A percentile compares a stretch with the other conserved stretches of the same genome.
These are phyloP conservation scores for Dipteronia dyeriana DNA, from an alignment of 345 rosid genomes.

Conservation along the genomic window DNA sequence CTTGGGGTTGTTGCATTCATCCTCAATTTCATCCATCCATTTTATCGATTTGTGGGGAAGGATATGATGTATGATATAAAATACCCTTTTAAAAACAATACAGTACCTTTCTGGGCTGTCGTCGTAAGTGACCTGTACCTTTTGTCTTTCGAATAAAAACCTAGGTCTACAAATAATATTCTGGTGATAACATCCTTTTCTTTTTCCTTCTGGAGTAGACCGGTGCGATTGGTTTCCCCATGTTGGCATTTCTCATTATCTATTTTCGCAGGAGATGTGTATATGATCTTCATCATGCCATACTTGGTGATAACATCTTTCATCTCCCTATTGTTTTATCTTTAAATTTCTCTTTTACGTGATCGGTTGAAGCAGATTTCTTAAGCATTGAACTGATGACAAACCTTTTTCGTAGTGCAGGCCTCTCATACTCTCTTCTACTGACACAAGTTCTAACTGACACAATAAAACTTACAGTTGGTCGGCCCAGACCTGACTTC, in stretches of 20 bases:
- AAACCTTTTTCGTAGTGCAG: constrained; percentile 38
- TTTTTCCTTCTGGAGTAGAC: constrained; percentile 39
- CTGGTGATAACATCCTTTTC: constrained; percentile 1
- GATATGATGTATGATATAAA: constrained; percentile 91
- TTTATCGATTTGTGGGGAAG: constrained; percentile 83
- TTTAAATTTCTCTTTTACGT: constrained; percentile 1
- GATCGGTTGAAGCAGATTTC: background rate
- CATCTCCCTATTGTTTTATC: constrained; percentile 1
- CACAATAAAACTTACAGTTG: constrained; percentile 77
- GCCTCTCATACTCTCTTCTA: constrained; percentile 68
- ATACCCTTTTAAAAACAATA: constrained; percentile 71
- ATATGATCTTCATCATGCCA: constrained; percentile 90
- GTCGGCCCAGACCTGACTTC: constrained; percentile 93
- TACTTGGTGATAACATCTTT: constrained; percentile 51
- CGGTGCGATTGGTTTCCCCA: constrained; percentile 63
- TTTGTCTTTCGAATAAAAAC: constrained; percentile 1
- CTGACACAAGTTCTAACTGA: constrained; percentile 77
- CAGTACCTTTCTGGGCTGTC: constrained; percentile 80
- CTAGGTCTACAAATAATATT: background rate
- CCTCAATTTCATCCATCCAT: constrained; percentile 62
- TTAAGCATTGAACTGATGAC: constrained; percentile 14
- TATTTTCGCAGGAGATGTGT: constrained; percentile 72
- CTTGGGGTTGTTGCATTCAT: constrained; percentile 47
- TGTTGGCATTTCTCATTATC: constrained; percentile 52
- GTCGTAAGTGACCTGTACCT: constrained; percentile 48